These are phyloP conservation scores for Aspergillus biplanus DNA, from an alignment of 495 filamentous ascomycete genomes.

Conservation along the genomic window DNA sequence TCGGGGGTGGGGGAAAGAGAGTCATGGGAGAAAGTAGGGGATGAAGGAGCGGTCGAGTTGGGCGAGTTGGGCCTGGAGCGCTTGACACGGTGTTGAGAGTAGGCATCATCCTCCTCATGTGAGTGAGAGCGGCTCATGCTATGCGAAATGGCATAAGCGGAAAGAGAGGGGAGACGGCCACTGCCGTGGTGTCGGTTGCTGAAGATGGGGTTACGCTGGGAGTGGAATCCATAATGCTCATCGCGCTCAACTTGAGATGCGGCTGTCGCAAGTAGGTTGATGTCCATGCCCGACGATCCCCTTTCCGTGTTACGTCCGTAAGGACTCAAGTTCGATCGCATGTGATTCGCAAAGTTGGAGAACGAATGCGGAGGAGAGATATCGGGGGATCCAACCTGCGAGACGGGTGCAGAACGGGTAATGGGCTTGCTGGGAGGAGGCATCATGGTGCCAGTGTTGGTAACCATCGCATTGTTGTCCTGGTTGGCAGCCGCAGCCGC, in stretches of 20 bases:
- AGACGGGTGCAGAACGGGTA: conserved; percentile 85
- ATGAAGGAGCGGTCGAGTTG: conserved; percentile 92
- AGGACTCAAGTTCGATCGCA: conserved; percentile 64
- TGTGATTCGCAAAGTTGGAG: conserved; percentile 70
- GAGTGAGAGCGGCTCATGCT: conserved; percentile 92
- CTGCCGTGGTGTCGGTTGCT: conserved; percentile 61
- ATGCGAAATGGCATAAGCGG: conserved; percentile 77
- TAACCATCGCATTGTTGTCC: conserved; percentile 56
- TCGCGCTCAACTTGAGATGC: conserved; percentile 88
- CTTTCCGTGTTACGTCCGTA: conserved; percentile 60
- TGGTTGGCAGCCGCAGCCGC: conserved; percentile 56
- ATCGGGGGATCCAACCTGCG: conserved; percentile 88
- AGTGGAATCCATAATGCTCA: conserved; percentile 53
- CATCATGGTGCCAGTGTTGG: conserved; percentile 61
- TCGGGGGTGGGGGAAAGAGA: conserved; percentile 95
- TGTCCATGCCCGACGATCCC: conserved; percentile 66
- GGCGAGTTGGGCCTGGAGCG: conserved; percentile 91
- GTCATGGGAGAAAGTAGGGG: conserved; percentile 97
- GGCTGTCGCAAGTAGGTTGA: conserved; percentile 88
- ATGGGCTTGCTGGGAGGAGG: conserved; percentile 75
- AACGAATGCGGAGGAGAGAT: conserved; percentile 94
- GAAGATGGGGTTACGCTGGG: conserved; percentile 50
- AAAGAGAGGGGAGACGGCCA: conserved; percentile 74
- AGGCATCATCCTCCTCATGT: conserved; percentile 79
- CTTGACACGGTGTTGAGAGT: conserved; percentile 70